Percentiles rank a stretch among this genome's conserved stretches.
phyloP scores from a whole-genome alignment of 2,329 filamentous ascomycete species.

The Grosmannia penicillata region DNA sequence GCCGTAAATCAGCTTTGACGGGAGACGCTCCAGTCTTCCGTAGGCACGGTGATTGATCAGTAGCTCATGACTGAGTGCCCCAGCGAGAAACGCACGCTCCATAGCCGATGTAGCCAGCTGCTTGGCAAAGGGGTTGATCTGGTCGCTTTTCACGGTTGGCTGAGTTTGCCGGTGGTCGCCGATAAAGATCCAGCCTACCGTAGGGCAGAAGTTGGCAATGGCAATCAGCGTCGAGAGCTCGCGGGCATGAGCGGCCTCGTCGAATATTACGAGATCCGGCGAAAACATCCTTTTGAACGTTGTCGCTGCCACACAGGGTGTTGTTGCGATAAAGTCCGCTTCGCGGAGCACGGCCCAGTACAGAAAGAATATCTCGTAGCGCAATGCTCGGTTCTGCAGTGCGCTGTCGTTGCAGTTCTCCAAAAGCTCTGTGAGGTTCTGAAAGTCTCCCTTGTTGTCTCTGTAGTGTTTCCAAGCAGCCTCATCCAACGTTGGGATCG shows the following conservation, averaged over 20 bases:
- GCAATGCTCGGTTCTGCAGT: conserved; percentile 14
- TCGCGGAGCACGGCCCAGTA: conserved; percentile 23
- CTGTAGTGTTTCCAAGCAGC: conserved; percentile 26
- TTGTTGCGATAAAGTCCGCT: conserved; percentile 30
- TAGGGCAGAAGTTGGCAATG: conserved; percentile 25
- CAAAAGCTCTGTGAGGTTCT: conserved; percentile 22
- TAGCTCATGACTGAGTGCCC: conserved; percentile 11
- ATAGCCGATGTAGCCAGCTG: conserved; percentile 14
- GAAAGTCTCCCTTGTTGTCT: conserved; percentile 17
- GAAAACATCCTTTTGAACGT: conserved; percentile 41
- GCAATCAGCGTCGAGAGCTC: conserved; percentile 30
- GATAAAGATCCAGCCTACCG: conserved; percentile 27
- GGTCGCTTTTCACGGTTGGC: conserved; percentile 20
- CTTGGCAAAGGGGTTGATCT: conserved; percentile 6
- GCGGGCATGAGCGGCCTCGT: conserved; percentile 42
- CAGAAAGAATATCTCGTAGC: conserved; percentile 15
- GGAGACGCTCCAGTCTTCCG: conserved; percentile 20
- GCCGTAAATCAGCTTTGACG: conserved; percentile 26
- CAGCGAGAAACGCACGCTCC: conserved; percentile 13
- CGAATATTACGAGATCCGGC: conserved; percentile 75
- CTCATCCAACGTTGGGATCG: conserved; percentile 25
- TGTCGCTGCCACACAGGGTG: conserved; percentile 26
- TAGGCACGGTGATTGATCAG: conserved; percentile 16
- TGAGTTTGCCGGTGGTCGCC: conserved; percentile 30
- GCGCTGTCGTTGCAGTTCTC: conserved; percentile 13